Base-by-base conservation (phyloP, 352 stramenopile genomes). In the Globisporangium solare region DNA sequence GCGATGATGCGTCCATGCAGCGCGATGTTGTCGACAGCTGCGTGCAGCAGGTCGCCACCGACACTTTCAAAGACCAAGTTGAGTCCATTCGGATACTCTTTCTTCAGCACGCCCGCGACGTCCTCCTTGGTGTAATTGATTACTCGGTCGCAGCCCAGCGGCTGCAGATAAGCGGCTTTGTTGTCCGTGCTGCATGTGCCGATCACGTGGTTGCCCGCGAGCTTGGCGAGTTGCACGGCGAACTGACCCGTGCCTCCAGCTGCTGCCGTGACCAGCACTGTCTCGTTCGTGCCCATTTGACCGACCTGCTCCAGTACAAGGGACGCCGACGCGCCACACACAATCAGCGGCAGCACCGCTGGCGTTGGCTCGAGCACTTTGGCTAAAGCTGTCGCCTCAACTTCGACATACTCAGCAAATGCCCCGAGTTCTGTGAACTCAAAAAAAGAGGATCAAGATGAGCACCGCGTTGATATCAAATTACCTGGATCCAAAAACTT, bases 101-200 rank as follows among this genome's bases (percentile, higher is more conserved):
- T 79, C 73, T 86, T 79, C 8, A 88, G 63, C 70, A 83, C 72
- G 24, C 76, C 54, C 32, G 49, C 60, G 24, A 87, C 58, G 24
- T 73, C 73, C 49, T 89, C 76, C 66, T 92, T 76, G n/a, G 70
- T 89, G 70, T 97, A 97, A 62, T 95, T 88, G 47, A 97, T 88
- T 58, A 94, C 71, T 39, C 86, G 79, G 56, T 92, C 79, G 45
- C 67, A 82, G 48, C 80, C 86, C 15, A 89, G 65, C 27, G 60
- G 69, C 55, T 73, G 71, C 48, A 96, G 72, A 53, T 92, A 79
- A 15, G 82, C 82, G 21, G 71, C 86, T 67, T 96, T 97, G 42
- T 91, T 87, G 12, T 84, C 70, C 54, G 79, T 92, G 69, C 83
- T 94, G 60, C 79, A 83, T n/a, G 79, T 92, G 55, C 74, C 74